A percentile compares a stretch with the other conserved stretches of the same genome.
Evolutionary conservation across 805 yeast species (phyloP).

Genomic region (Ogataea pini): DNA sequence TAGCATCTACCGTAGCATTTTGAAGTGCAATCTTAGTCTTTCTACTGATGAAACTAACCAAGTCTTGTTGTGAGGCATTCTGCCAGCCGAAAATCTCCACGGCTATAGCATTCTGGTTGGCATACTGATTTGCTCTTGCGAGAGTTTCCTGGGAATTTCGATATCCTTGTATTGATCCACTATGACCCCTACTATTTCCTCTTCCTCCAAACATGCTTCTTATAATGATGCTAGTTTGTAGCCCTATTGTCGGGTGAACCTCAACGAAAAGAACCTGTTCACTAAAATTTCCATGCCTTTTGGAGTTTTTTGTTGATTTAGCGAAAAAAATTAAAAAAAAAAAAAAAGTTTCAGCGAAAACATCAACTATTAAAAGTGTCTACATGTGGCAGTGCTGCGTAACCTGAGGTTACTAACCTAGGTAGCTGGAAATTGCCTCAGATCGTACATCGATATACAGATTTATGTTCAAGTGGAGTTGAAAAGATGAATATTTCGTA

Average conservation of each 20-base stretch:
- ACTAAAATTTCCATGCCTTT: background rate
- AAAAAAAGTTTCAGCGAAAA: background rate
- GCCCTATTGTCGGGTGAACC: too few species aligned
- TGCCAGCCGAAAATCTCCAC: conserved; percentile 81
- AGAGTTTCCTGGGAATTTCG: conserved; percentile 19
- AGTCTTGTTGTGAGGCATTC: conserved; percentile 69
- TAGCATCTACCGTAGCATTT: conserved; percentile 54
- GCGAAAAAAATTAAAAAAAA: conserved; percentile 1
- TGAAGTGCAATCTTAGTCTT: conserved; percentile 58
- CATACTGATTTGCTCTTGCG: conserved; percentile 25
- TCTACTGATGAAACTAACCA: conserved; percentile 67
- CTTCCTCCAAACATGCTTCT: conserved; percentile 35
- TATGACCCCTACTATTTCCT: conserved; percentile 30
- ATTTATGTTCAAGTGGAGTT: too few species aligned
- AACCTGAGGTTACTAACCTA: too few species aligned
- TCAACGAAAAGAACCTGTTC: background rate
- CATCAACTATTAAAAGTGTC: background rate
- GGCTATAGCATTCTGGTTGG: conserved; percentile 38
- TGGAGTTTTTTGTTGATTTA: background rate
- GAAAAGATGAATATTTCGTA: too few species aligned
- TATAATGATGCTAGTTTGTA: background rate
- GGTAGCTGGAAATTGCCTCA: too few species aligned
- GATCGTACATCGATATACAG: background rate
- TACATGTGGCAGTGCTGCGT: conserved; percentile 3
- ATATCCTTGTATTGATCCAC: conserved; percentile 15